Evolutionary conservation across 2,329 filamentous ascomycete species (phyloP).

Genomic region (Geosmithia morbida): DNA sequence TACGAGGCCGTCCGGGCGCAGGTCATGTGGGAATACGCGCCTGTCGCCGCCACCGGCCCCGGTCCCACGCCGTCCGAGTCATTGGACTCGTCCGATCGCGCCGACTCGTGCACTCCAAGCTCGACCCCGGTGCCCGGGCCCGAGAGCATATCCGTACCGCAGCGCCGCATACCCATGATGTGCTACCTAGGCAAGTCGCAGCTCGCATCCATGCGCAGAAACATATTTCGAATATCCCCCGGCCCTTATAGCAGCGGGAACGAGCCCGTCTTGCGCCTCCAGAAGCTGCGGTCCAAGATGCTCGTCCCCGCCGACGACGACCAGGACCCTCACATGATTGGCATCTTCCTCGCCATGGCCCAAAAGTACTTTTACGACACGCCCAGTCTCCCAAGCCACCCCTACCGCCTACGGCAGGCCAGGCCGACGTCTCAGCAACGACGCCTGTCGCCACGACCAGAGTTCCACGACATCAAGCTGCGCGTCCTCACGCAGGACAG

Average conservation of each 20-base stretch:
- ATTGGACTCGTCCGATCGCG: slow-evolving; percentile 15
- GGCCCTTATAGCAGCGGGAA: slow-evolving; percentile 27
- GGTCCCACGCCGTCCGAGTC: slow-evolving; percentile 7
- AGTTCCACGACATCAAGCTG: slow-evolving; percentile 33
- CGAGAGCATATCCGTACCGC: not conserved
- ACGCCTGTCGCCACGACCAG: slow-evolving; percentile 4
- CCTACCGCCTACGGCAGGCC: not conserved
- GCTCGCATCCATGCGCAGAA: slow-evolving; percentile 27
- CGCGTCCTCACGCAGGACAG: slow-evolving; percentile 36
- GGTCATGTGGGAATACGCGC: slow-evolving; percentile 30
- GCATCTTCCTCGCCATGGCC: slow-evolving; percentile 40
- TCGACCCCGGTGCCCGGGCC: slow-evolving; percentile 7
- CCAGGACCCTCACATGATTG: slow-evolving; percentile 37
- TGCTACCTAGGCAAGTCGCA: slow-evolving; percentile 33
- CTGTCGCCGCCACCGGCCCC: not conserved
- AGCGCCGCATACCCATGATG: slow-evolving; percentile 15
- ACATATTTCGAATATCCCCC: slow-evolving; percentile 28
- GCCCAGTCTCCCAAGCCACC: not conserved
- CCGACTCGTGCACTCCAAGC: slow-evolving; percentile 6
- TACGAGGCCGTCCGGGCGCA: slow-evolving; percentile 30
- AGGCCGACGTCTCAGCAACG: slow-evolving; percentile 4
- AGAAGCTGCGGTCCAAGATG: slow-evolving; percentile 28
- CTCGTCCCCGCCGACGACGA: slow-evolving; percentile 32
- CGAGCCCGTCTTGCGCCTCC: slow-evolving; percentile 30
- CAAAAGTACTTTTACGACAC: slow-evolving; percentile 34